Evolutionary conservation across 306 rosid genomes (phyloP).

Genomic region (Begonia masoniana): DNA sequence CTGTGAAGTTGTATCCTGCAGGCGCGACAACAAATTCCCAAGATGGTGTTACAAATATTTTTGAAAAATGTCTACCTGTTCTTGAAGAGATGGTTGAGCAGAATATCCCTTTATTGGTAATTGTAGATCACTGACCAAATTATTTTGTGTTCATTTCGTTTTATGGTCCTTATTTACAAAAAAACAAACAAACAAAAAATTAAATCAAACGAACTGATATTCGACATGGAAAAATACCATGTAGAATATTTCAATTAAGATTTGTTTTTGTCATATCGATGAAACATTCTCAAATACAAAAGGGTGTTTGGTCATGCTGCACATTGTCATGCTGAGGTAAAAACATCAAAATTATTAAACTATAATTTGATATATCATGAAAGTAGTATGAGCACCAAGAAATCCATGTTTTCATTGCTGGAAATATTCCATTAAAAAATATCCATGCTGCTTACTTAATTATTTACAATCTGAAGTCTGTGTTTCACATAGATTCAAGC

Average conservation of each 20-base stretch:
- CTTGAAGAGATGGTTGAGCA: slow-evolving; percentile 79
- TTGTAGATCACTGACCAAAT: background rate
- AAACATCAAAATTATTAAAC: no score
- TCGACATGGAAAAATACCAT: background rate
- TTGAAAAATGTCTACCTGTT: slow-evolving; percentile 70
- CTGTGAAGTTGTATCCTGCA: slow-evolving; percentile 88
- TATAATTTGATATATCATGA: no score
- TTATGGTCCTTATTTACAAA: background rate
- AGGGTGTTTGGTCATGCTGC: background rate
- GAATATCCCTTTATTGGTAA: slow-evolving; percentile 69
- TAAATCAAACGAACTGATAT: no score
- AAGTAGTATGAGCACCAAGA: no score
- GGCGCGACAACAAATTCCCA: slow-evolving; percentile 94
- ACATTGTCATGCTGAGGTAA: background rate
- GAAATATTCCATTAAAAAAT: no score
- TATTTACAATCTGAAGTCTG: background rate
- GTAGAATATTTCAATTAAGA: background rate
- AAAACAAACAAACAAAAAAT: no score
- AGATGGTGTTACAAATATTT: slow-evolving; percentile 83
- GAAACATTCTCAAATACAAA: background rate
- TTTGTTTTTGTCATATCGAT: background rate
- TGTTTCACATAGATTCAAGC: background rate
- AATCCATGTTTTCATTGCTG: no score
- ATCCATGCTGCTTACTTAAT: no score
- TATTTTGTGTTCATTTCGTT: background rate